These are phyloP conservation scores for Diaporthe sp. DNA, from an alignment of 2,329 filamentous ascomycete genomes.

Conservation along the genomic window DNA sequence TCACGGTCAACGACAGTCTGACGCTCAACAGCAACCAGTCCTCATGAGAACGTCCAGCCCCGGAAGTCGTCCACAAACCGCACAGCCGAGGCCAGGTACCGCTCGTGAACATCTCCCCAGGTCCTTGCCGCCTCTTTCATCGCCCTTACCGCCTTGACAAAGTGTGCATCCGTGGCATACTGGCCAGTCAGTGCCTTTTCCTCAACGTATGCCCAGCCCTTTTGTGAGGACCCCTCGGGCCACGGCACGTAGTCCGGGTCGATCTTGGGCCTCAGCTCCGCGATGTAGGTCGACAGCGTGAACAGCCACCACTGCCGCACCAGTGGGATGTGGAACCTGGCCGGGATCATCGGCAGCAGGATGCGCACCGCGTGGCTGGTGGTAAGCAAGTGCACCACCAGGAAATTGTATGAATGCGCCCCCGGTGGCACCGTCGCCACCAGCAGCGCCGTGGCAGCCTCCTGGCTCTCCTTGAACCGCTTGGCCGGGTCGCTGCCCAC, in stretches of 20 bases:
- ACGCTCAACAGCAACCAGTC: neutral
- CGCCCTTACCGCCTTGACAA: conserved; percentile 83
- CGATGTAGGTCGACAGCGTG: conserved; percentile 81
- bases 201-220: conserved; percentile 83
- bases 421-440: conserved; percentile 71
- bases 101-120: conserved; percentile 78
- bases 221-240: conserved; percentile 69
- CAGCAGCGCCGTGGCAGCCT: conserved; percentile 72
- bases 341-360: conserved; percentile 82
- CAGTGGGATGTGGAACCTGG: conserved; percentile 78
- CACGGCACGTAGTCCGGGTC: conserved; percentile 72
- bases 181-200: conserved; percentile 77
- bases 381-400: conserved; percentile 84
- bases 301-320: conserved; percentile 93
- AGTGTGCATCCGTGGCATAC: conserved; percentile 82
- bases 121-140: conserved; percentile 81
- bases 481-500: conserved; percentile 74
- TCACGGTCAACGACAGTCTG: conserved; percentile 13
- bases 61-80: conserved; percentile 81
- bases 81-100: conserved; percentile 77
- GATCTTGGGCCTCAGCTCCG: conserved; percentile 80
- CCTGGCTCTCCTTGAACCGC: conserved; percentile 81
- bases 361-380: conserved; percentile 91
- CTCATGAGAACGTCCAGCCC: conserved; percentile 68
- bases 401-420: conserved; percentile 82